Conservation (phyloP, 805 yeast genomes). For the Suhomyces tanzawaensis region DNA sequence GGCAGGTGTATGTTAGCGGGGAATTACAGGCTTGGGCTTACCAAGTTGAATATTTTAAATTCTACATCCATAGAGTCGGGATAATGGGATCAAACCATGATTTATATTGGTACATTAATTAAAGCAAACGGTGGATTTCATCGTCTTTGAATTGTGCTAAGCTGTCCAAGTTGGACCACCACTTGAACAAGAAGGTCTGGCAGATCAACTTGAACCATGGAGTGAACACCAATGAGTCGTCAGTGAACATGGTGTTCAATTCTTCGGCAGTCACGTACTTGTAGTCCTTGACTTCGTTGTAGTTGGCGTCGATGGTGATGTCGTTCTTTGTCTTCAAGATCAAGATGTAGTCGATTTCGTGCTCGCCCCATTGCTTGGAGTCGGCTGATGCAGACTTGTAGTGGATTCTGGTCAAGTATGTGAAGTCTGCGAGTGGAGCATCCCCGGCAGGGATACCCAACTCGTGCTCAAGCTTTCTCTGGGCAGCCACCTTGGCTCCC, state of each 20-base stretch:
- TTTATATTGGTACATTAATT: no score
- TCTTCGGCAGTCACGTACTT: constrained; percentile 69
- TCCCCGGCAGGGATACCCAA: constrained; percentile 72
- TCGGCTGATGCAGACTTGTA: constrained; percentile 81
- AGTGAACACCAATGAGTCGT: constrained; percentile 69
- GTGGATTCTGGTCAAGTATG: constrained; percentile 89
- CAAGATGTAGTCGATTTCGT: constrained; percentile 92
- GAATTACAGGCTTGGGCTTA: no score
- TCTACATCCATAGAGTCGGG: no score
- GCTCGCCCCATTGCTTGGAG: constrained; percentile 88
- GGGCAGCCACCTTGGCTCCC: constrained; percentile 88
- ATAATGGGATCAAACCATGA: no score
- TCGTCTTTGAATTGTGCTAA: constrained; percentile 49
- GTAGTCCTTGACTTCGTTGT: constrained; percentile 73
- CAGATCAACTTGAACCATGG: constrained; percentile 99
- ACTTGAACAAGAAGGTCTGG: constrained; percentile 80
- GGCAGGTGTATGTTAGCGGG: no score
- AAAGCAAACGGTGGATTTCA: constrained; percentile 50
- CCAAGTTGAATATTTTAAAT: no score
- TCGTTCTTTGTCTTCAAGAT: constrained; percentile 59
- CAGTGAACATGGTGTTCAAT: constrained; percentile 73
- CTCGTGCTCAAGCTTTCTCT: constrained; percentile 89
- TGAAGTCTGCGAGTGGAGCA: constrained; percentile 64
- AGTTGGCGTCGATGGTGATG: constrained; percentile 60
- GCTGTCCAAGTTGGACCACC: constrained; percentile 84